phyloP scores from a whole-genome alignment of 495 filamentous ascomycete species.

The Aspergillus campestris region DNA sequence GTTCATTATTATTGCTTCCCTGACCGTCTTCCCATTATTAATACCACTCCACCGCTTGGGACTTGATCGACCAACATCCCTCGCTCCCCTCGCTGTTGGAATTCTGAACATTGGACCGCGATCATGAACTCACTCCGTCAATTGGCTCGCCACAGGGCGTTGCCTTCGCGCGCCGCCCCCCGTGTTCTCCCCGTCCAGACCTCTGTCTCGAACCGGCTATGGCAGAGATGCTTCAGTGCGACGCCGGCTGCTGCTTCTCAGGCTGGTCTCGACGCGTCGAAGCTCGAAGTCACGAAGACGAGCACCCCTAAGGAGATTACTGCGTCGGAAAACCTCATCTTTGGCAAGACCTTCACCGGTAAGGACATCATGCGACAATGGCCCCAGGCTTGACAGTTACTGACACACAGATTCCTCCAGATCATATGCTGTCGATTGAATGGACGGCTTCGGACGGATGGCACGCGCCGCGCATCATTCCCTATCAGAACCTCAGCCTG shows the following conservation, averaged over 20 bases:
- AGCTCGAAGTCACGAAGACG: slow-evolving; percentile 65
- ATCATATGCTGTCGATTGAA: slow-evolving; percentile 95
- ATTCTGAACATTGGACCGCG: neutral
- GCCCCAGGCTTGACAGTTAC: slow-evolving; percentile 1
- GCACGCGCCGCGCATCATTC: slow-evolving; percentile 70
- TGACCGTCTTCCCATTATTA: slow-evolving; percentile 2
- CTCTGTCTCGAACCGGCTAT: slow-evolving; percentile 21
- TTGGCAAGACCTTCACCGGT: slow-evolving; percentile 86
- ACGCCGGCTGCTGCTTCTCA: slow-evolving; percentile 45
- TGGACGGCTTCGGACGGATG: slow-evolving; percentile 81
- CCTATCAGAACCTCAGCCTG: slow-evolving; percentile 93
- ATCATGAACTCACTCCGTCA: slow-evolving; percentile 35
- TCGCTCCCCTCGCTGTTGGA: neutral
- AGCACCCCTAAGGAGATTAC: slow-evolving; percentile 63
- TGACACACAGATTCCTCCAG: slow-evolving; percentile 34
- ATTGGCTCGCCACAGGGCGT: slow-evolving; percentile 30
- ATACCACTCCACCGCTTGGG: neutral
- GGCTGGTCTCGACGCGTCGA: slow-evolving; percentile 63
- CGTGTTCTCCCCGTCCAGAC: slow-evolving; percentile 20
- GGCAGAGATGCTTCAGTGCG: slow-evolving; percentile 51
- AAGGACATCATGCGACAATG: slow-evolving; percentile 4
- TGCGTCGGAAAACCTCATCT: slow-evolving; percentile 72
- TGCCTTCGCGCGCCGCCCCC: slow-evolving; percentile 18
- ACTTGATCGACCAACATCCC: neutral
- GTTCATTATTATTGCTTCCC: slow-evolving; percentile 1